A percentile compares a stretch with the other conserved stretches of the same genome.
phyloP scores from a whole-genome alignment of 768 basidiomycete genomes.

The Phylloporus sp. region DNA sequence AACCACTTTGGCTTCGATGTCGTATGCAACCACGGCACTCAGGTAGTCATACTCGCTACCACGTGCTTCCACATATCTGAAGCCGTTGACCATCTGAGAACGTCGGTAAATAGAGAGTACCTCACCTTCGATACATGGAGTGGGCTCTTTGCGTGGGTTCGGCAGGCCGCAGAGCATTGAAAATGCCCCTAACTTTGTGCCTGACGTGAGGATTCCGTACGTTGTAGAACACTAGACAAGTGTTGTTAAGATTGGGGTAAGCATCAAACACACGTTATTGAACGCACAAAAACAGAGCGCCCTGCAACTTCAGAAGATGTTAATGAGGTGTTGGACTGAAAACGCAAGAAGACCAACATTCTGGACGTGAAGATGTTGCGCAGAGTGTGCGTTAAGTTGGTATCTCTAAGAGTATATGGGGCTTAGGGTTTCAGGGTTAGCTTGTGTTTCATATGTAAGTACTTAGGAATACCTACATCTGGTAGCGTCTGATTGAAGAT shows the following conservation, averaged over 20 bases:
- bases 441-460: not conserved
- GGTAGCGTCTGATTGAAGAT: slow-evolving; percentile 26
- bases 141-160: not conserved
- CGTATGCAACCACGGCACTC: slow-evolving; percentile 11
- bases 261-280: not conserved
- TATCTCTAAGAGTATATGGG: slow-evolving; percentile 4
- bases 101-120: not conserved
- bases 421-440: not conserved
- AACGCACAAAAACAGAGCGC: slow-evolving; percentile 46
- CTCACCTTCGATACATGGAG: slow-evolving; percentile 8
- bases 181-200: slow-evolving; percentile 5
- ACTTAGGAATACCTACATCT: slow-evolving; percentile 20
- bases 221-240: slow-evolving; percentile 31
- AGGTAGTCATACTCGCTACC: slow-evolving; percentile 8
- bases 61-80: not conserved
- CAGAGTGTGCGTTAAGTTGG: slow-evolving; percentile 14
- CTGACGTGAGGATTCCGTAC: not conserved
- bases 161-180: slow-evolving; percentile 8
- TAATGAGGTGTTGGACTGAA: not conserved
- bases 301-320: slow-evolving; percentile 37
- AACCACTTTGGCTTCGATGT: slow-evolving; percentile 5
- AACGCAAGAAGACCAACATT: slow-evolving; percentile 36
- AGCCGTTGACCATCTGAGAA: not conserved
- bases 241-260: not conserved
- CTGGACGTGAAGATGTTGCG: slow-evolving; percentile 43